phyloP scores from a whole-genome alignment of 805 yeast species.

The Ogataea paraovalis region DNA sequence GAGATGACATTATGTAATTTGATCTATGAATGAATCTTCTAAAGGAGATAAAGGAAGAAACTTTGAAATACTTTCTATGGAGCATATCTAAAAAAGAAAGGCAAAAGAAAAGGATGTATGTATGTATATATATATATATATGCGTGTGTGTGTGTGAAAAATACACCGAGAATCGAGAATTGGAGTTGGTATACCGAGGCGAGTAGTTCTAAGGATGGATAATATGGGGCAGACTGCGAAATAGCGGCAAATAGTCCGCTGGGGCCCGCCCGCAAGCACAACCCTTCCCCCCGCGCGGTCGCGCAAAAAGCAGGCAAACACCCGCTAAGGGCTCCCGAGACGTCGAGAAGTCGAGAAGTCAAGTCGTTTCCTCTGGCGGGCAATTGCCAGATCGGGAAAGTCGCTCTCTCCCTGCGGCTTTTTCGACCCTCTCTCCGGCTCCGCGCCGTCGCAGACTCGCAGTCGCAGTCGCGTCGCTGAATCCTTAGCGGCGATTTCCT shows the following conservation, averaged over 20 bases:
- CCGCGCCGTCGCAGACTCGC: too few relatives aligned
- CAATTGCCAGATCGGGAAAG: neutral
- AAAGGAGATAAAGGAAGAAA: neutral
- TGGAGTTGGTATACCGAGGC: neutral
- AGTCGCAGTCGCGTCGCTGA: too few relatives aligned
- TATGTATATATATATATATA: neutral
- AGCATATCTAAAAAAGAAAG: neutral
- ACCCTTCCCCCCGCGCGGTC: too few relatives aligned
- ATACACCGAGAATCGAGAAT: neutral
- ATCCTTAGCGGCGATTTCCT: too few relatives aligned
- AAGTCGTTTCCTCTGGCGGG: neutral
- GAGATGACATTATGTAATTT: conserved; percentile 23
- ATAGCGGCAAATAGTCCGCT: too few relatives aligned
- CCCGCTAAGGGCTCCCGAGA: neutral
- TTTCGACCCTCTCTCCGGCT: too few relatives aligned
- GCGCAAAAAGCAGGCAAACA: neutral
- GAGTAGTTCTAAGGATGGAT: too few relatives aligned
- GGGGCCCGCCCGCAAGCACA: too few relatives aligned
- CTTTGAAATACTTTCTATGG: neutral
- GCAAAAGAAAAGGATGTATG: neutral
- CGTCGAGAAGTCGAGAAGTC: neutral
- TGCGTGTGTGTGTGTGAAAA: too few relatives aligned
- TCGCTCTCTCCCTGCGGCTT: neutral
- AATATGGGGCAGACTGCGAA: too few relatives aligned
- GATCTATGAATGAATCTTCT: neutral